Percentiles rank a stretch among this genome's conserved stretches.
Conservation (phyloP, 768 basidiomycete species). For the Mycena crocata region DNA sequence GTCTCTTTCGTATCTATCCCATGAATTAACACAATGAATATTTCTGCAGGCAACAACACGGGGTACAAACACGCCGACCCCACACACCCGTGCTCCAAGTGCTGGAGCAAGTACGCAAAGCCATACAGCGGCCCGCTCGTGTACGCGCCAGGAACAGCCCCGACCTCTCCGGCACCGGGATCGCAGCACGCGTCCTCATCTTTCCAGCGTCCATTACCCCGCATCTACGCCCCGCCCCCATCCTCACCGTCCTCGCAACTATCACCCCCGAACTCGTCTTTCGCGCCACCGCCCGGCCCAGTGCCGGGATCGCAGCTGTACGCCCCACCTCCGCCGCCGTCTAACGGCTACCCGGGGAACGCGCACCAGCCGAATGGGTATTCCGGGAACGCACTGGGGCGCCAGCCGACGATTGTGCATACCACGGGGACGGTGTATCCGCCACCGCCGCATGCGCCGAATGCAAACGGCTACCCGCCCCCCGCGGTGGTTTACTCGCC, state of each 20-base stretch:
- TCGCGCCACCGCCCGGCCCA: too few species aligned
- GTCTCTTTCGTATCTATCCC: not conserved
- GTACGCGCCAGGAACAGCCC: slow-evolving; percentile 55
- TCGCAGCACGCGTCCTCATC: slow-evolving; percentile 29
- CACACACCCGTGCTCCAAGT: slow-evolving; percentile 72
- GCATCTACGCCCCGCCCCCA: slow-evolving; percentile 17
- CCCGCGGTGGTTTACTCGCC: slow-evolving; percentile 56
- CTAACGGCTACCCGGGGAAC: too few species aligned
- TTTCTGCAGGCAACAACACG: slow-evolving; percentile 69
- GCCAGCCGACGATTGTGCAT: too few species aligned
- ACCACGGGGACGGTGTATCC: too few species aligned
- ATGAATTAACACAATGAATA: not conserved
- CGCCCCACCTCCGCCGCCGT: too few species aligned
- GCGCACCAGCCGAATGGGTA: too few species aligned
- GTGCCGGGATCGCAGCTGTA: too few species aligned
- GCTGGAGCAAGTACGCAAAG: slow-evolving; percentile 79
- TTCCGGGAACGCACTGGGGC: too few species aligned
- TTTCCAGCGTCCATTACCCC: slow-evolving; percentile 54
- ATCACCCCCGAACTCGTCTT: too few species aligned
- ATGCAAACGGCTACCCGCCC: slow-evolving; percentile 17
- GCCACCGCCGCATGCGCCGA: too few species aligned
- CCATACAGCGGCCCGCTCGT: slow-evolving; percentile 70
- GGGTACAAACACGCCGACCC: slow-evolving; percentile 82
- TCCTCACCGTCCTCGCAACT: too few species aligned
- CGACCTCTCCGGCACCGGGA: not conserved